Percentiles rank a stretch among this genome's conserved stretches.
These are phyloP conservation scores for Fremontodendron californicum DNA, from an alignment of 345 rosid genomes.

Conservation along the genomic window DNA sequence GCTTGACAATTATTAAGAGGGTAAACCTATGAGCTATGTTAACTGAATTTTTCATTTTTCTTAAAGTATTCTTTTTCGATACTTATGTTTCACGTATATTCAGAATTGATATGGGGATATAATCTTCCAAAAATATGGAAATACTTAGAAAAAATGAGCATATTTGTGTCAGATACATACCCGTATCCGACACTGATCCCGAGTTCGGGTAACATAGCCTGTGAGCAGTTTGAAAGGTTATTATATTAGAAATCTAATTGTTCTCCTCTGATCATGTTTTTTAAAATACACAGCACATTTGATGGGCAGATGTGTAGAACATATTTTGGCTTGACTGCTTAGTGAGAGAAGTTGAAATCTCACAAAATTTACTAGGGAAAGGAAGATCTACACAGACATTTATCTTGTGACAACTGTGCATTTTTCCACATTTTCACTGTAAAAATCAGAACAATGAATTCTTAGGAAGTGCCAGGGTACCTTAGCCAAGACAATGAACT, in stretches of 20 bases:
- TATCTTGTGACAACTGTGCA: not conserved
- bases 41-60: no score
- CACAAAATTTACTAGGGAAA: not conserved
- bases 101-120: no score
- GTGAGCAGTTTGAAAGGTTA: not conserved
- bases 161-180: no score
- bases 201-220: no score
- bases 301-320: not conserved
- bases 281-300: not conserved
- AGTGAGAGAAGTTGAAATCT: not conserved
- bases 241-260: not conserved
- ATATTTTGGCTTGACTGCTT: not conserved
- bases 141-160: no score
- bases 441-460: not conserved
- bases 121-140: no score
- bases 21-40: not conserved
- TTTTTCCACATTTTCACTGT: not conserved
- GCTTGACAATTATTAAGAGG: not conserved
- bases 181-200: no score
- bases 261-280: not conserved
- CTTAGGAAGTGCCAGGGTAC: not conserved
- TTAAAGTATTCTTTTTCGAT: no score
- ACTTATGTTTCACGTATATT: no score
- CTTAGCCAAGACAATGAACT: not conserved
- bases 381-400: no score